A percentile compares a stretch with the other conserved stretches of the same genome.
phyloP scores from a whole-genome alignment of 2,329 filamentous ascomycete genomes.

The Aaosphaeria pasadenensis region DNA sequence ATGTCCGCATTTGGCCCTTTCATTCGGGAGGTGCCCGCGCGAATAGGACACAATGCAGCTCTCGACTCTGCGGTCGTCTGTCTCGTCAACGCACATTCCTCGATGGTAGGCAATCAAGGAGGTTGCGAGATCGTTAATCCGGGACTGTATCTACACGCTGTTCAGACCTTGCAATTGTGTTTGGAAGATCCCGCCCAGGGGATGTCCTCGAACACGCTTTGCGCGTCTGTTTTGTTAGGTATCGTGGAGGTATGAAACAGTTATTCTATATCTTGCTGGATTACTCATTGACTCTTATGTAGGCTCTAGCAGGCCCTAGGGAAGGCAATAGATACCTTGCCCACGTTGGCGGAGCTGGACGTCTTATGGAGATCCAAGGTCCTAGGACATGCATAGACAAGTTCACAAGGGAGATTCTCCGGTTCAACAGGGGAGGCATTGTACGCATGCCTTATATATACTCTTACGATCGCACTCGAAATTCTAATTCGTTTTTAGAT shows the following conservation, averaged over 20 bases:
- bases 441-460: constrained; percentile 8
- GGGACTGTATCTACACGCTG: constrained; percentile 26
- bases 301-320: constrained; percentile 31
- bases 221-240: constrained; percentile 29
- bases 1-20: constrained; percentile 32
- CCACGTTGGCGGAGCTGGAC: constrained; percentile 31
- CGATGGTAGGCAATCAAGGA: constrained; percentile 20
- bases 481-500: constrained; percentile 14
- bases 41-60: constrained; percentile 30
- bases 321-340: constrained; percentile 28
- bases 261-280: background rate
- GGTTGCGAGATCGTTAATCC: constrained; percentile 22
- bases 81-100: constrained; percentile 24
- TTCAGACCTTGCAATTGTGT: constrained; percentile 24
- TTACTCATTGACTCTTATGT: background rate
- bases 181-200: constrained; percentile 26
- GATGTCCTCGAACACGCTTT: constrained; percentile 32
- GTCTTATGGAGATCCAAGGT: constrained; percentile 31
- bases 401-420: constrained; percentile 29
- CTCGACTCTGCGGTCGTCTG: constrained; percentile 30
- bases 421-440: constrained; percentile 29
- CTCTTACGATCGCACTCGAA: background rate
- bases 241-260: constrained; percentile 24
- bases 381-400: constrained; percentile 20
- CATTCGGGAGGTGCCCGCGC: constrained; percentile 25